These are phyloP conservation scores for Nowakowskiella sp. DNA, from an alignment of 192 early-diverging fungal genomes.

Conservation along the genomic window DNA sequence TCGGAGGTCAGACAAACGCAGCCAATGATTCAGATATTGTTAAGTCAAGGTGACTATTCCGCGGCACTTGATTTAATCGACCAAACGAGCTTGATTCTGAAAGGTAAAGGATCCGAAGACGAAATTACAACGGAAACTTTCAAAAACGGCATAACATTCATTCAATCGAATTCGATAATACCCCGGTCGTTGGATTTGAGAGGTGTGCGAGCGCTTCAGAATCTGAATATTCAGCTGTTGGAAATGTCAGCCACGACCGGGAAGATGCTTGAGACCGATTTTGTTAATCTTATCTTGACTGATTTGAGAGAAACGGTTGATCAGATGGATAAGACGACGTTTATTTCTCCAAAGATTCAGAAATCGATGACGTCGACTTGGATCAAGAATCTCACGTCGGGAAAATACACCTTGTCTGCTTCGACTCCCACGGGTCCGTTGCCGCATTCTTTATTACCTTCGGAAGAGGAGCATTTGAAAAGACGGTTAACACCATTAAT, in stretches of 20 bases:
- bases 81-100: constrained; percentile 56
- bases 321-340: constrained; percentile 27
- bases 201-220: constrained; percentile 45
- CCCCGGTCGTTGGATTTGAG: constrained; percentile 47
- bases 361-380: constrained; percentile 19
- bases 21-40: constrained; percentile 73
- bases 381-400: constrained; percentile 23
- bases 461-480: constrained; percentile 31
- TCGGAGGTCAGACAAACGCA: constrained; percentile 68
- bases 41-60: constrained; percentile 75
- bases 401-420: constrained; percentile 7
- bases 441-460: constrained; percentile 8
- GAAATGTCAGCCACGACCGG: constrained; percentile 60
- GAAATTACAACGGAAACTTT: constrained; percentile 18
- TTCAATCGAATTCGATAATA: constrained; percentile 14
- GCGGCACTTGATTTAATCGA: constrained; percentile 85
- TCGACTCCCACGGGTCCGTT: constrained; percentile 11
- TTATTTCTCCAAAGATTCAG: constrained; percentile 13
- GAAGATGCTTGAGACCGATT: constrained; percentile 67
- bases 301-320: constrained; percentile 53
- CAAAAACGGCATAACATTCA: constrained; percentile 22
- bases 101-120: constrained; percentile 19
- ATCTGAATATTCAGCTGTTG: constrained; percentile 55
- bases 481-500: constrained; percentile 62
- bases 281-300: constrained; percentile 50